These are phyloP conservation scores for Posidonia oceanica DNA, from an alignment of 116 monocot species.

Conservation along the genomic window DNA sequence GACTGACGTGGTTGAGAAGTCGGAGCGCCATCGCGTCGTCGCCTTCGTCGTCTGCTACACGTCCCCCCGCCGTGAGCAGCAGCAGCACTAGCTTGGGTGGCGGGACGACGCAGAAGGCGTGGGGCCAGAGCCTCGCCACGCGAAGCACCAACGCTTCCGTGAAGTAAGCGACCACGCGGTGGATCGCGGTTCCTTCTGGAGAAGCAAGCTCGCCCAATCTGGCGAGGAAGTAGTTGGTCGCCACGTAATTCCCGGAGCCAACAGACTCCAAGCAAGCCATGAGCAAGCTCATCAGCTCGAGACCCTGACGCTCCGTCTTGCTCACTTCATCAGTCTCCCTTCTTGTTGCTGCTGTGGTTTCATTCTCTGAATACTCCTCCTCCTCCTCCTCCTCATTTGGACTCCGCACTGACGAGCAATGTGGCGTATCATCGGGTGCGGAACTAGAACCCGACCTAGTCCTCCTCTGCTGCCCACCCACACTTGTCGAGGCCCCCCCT, in stretches of 20 bases:
- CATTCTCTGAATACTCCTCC: conserved; percentile 10
- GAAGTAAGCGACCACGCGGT: conserved; percentile 62
- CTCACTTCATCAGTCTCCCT: conserved; percentile 1
- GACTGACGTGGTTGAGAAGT: conserved; percentile 51
- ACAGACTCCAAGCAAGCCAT: conserved; percentile 52
- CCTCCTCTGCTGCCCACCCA: conserved; percentile 1
- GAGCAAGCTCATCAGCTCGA: conserved; percentile 59
- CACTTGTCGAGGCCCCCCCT: neutral
- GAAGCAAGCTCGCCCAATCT: conserved; percentile 53
- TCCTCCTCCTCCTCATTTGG: conserved; percentile 4
- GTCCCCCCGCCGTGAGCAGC: no score
- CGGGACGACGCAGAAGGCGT: conserved; percentile 39
- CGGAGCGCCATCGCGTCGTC: conserved; percentile 36
- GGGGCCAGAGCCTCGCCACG: conserved; percentile 48
- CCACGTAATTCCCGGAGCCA: conserved; percentile 24
- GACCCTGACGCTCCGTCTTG: conserved; percentile 18
- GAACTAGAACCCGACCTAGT: conserved; percentile 28
- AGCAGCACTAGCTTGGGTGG: conserved; percentile 13
- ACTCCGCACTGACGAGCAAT: conserved; percentile 11
- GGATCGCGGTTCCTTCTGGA: conserved; percentile 45
- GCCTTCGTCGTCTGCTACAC: conserved; percentile 18
- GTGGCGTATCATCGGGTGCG: conserved; percentile 7
- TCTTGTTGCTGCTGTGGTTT: neutral
- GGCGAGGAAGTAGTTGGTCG: conserved; percentile 37
- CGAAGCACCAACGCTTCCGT: conserved; percentile 58